Percentiles rank a stretch among this genome's conserved stretches.
Evolutionary conservation across 1,284 basidiomycete genomes (phyloP).

Genomic region (Golubevia sp.): DNA sequence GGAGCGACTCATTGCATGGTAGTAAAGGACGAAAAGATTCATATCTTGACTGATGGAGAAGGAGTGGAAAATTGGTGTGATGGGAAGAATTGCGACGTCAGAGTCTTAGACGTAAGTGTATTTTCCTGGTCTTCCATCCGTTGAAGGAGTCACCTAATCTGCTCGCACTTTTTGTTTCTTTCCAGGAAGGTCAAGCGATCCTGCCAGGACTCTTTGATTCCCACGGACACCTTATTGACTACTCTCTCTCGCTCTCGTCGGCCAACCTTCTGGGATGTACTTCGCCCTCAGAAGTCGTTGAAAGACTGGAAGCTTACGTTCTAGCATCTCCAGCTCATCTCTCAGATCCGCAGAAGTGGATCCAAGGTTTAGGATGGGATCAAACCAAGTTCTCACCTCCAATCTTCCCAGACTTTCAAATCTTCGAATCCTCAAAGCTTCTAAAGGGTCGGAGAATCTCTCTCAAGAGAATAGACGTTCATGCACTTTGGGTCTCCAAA

Average conservation of each 20-base stretch:
- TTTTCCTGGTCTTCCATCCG: too few relatives aligned
- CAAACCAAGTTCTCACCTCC: conserved; percentile 68
- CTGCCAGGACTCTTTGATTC: conserved; percentile 41
- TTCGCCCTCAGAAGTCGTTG: conserved; percentile 20
- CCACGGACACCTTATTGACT: conserved; percentile 42
- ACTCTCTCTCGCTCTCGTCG: conserved; percentile 28
- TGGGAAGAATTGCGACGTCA: too few relatives aligned
- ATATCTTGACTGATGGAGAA: too few relatives aligned
- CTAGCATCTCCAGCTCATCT: conserved; percentile 14
- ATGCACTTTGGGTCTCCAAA: conserved; percentile 81
- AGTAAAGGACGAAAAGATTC: too few relatives aligned
- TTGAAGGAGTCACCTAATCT: too few relatives aligned
- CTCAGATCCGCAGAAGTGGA: conserved; percentile 67
- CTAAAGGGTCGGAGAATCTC: conserved; percentile 73
- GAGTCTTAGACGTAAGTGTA: too few relatives aligned
- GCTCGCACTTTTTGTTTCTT: too few relatives aligned
- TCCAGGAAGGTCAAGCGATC: conserved; percentile 16
- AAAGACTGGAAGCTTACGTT: conserved; percentile 24
- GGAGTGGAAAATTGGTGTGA: too few relatives aligned
- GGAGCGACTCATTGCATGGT: too few relatives aligned
- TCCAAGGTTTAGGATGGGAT: conserved; percentile 89
- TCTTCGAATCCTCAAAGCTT: conserved; percentile 32
- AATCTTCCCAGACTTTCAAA: conserved; percentile 73
- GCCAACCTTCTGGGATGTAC: conserved; percentile 29
- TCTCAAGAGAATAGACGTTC: conserved; percentile 76